Percentiles rank a stretch among this genome's conserved stretches.
phyloP scores from a whole-genome alignment of 768 basidiomycete species.

The Phanerochaete carnosa region DNA sequence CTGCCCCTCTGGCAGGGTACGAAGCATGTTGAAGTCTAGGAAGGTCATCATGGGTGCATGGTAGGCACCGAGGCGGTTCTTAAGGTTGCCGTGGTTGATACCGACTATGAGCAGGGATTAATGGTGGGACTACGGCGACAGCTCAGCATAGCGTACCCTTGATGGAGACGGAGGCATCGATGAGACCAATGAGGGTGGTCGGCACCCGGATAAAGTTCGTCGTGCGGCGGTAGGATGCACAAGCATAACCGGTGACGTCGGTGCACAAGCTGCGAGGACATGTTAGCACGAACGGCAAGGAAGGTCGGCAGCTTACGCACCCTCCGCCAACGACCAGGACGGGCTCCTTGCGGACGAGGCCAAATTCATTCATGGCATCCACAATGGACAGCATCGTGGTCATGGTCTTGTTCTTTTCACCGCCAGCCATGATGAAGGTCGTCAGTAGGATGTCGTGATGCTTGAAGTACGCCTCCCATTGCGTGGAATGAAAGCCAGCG shows the following conservation, averaged over 20 bases:
- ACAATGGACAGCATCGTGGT: constrained; percentile 17
- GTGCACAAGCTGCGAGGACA: constrained; percentile 7
- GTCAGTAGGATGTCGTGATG: constrained; percentile 14
- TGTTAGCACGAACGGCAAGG: not conserved
- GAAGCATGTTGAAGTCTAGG: constrained; percentile 19
- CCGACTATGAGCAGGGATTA: constrained; percentile 7
- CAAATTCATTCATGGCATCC: constrained; percentile 17
- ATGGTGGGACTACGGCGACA: not conserved
- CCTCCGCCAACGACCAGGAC: constrained; percentile 17
- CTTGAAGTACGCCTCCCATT: constrained; percentile 17
- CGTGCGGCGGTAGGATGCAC: constrained; percentile 16
- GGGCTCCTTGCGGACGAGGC: constrained; percentile 18
- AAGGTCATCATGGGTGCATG: constrained; percentile 16
- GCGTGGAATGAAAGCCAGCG: constrained; percentile 8
- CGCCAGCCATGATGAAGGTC: constrained; percentile 17
- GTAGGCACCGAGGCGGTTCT: constrained; percentile 18
- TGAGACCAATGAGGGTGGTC: constrained; percentile 17
- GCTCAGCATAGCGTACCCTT: constrained; percentile 4
- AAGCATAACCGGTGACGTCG: constrained; percentile 16
- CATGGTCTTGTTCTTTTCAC: constrained; percentile 20
- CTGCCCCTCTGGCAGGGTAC: constrained; percentile 14
- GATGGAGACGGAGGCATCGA: constrained; percentile 16
- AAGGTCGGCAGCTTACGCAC: not conserved
- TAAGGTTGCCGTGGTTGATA: constrained; percentile 17
- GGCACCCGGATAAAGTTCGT: constrained; percentile 17